Evolutionary conservation across 2,329 filamentous ascomycete genomes (phyloP).

Genomic region (Pestalotiopsis sp.): DNA sequence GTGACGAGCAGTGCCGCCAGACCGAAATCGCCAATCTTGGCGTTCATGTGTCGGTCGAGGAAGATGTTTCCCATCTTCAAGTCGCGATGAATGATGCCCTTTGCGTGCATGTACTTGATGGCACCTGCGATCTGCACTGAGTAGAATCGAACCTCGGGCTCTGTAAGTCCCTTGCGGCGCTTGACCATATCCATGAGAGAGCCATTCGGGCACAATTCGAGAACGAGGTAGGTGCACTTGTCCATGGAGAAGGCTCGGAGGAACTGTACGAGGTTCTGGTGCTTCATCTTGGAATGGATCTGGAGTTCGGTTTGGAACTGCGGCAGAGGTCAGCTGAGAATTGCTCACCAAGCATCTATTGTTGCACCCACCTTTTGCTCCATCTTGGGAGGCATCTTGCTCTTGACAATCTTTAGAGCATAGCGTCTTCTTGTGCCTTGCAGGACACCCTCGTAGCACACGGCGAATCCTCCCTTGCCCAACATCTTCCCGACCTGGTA

Average conservation of each 20-base stretch:
- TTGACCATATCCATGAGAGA: slow-evolving; percentile 98
- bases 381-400: slow-evolving; percentile 80
- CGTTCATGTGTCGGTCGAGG: slow-evolving; percentile 90
- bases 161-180: slow-evolving; percentile 83
- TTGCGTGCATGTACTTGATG: slow-evolving; percentile 95
- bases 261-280: slow-evolving; percentile 95
- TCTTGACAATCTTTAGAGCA: slow-evolving; percentile 82
- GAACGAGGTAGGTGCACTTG: slow-evolving; percentile 86
- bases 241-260: slow-evolving; percentile 90
- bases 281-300: slow-evolving; percentile 97
- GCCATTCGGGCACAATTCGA: slow-evolving; percentile 93
- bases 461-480: slow-evolving; percentile 81
- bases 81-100: slow-evolving; percentile 95
- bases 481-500: slow-evolving; percentile 76
- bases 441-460: slow-evolving; percentile 74
- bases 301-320: slow-evolving; percentile 84
- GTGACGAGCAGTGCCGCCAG: slow-evolving; percentile 89
- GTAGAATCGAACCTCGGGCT: slow-evolving; percentile 92
- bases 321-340: neutral
- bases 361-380: slow-evolving; percentile 70
- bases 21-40: slow-evolving; percentile 97
- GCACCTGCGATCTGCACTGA: slow-evolving; percentile 94
- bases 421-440: slow-evolving; percentile 67
- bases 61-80: slow-evolving; percentile 99
- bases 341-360: neutral